These are phyloP conservation scores for Penicillium fimorum DNA, from an alignment of 495 filamentous ascomycete genomes.

Conservation along the genomic window DNA sequence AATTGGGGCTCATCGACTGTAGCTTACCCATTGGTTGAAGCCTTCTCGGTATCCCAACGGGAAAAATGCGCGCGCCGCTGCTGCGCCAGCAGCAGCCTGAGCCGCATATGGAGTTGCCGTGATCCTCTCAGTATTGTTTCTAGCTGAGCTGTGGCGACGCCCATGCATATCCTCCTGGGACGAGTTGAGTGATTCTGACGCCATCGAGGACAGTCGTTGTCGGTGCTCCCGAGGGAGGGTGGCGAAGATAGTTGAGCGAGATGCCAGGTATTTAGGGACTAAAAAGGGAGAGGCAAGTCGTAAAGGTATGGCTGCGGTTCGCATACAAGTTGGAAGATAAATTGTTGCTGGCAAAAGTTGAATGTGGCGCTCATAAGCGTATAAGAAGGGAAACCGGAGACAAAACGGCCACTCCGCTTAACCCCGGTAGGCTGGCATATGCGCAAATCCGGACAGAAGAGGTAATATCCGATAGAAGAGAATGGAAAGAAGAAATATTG, in stretches of 20 bases:
- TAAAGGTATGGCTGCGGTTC: background rate
- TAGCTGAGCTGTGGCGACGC: conserved; percentile 39
- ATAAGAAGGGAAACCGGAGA: conserved; percentile 22
- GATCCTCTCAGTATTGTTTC: conserved; percentile 5
- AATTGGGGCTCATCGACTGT: background rate
- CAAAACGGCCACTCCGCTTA: conserved; percentile 27
- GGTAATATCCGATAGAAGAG: conserved; percentile 6
- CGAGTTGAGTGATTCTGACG: conserved; percentile 40
- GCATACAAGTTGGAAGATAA: conserved; percentile 8
- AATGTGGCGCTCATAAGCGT: conserved; percentile 19
- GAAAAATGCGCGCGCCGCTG: conserved; percentile 54
- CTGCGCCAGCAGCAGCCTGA: conserved; percentile 40
- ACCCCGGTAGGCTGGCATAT: conserved; percentile 25
- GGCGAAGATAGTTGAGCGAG: conserved; percentile 21
- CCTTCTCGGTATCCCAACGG: conserved; percentile 90
- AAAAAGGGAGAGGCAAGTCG: conserved; percentile 13
- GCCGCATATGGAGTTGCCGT: conserved; percentile 34
- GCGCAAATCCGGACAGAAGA: conserved; percentile 9
- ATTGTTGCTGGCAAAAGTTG: conserved; percentile 14
- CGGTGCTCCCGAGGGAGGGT: conserved; percentile 17
- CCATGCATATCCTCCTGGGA: conserved; percentile 29
- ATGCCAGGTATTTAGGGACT: conserved; percentile 23
- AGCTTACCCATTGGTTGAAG: conserved; percentile 83
- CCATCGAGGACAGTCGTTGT: conserved; percentile 36
- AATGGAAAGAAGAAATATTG: conserved; percentile 1